Evolutionary conservation across 2,329 filamentous ascomycete species (phyloP).

Genomic region (Talaromyces sp.): DNA sequence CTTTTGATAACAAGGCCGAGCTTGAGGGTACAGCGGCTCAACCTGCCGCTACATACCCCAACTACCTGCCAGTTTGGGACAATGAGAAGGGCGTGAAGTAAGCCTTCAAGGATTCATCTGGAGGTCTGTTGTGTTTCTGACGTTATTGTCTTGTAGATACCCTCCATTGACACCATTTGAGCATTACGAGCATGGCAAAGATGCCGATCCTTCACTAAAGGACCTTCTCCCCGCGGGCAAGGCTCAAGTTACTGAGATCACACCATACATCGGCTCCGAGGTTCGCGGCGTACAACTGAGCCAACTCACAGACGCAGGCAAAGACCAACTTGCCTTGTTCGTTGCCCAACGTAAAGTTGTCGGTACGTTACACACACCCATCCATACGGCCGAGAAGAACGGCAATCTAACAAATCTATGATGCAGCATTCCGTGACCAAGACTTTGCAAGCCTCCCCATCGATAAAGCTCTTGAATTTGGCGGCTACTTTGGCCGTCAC

Average conservation of each 20-base stretch:
- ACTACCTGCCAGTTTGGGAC: constrained; percentile 73
- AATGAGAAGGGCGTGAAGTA: constrained; percentile 42
- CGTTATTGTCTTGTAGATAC: constrained; percentile 38
- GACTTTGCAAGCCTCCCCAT: constrained; percentile 70
- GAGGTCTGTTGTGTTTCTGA: not conserved
- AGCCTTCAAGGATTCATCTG: not conserved
- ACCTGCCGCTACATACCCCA: constrained; percentile 60
- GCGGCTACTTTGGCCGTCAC: constrained; percentile 73
- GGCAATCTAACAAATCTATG: not conserved
- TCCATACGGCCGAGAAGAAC: not conserved
- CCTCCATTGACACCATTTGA: constrained; percentile 66
- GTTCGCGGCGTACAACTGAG: constrained; percentile 69
- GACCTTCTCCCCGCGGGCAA: constrained; percentile 58
- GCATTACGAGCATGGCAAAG: constrained; percentile 71
- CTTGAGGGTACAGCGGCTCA: constrained; percentile 53
- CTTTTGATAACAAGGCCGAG: constrained; percentile 49
- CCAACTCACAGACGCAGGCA: constrained; percentile 63
- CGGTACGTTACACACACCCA: constrained; percentile 33
- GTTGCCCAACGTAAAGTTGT: constrained; percentile 62
- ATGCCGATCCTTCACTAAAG: constrained; percentile 66
- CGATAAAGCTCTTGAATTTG: constrained; percentile 64
- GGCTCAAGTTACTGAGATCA: constrained; percentile 57
- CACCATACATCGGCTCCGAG: constrained; percentile 71
- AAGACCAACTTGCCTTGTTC: constrained; percentile 66
- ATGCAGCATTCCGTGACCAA: constrained; percentile 65